Base-by-base conservation (phyloP, 352 stramenopile genomes). In the Globisporangium barbulae region DNA sequence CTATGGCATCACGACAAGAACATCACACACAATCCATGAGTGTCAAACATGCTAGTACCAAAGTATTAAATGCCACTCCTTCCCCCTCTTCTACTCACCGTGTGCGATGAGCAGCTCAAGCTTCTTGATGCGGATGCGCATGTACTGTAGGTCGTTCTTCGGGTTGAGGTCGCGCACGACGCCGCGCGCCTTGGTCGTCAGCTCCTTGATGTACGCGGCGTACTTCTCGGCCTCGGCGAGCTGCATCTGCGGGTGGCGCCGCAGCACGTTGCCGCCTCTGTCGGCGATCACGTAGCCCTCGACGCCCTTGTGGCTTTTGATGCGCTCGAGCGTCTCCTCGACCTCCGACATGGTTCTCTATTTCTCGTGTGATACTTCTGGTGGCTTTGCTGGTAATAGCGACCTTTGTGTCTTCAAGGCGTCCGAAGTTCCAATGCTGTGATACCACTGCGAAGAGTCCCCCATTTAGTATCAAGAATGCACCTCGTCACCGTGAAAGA, bases 221-320 rank as follows among this genome's bases (percentile, higher is more conserved):
- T 98, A 98, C 47, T 87, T 89, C 64, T 98, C 94, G 1, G 95
- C 93, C 39, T 93, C 81, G n/a, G 83, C 72, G 61, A 96, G 84
- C 37, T 88, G 69, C 91, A 98, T 98, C 55, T 88, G 83, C 28
- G 90, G 85, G 60, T 97, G 92, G 45, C 90, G 81, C 19, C 95
- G 81, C 48, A 98, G 71, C 37, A 98, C 89, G 31, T 85, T 83
- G 57, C 94, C 95, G 57, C 93, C 83, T 63, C 90, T 81, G 70
- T 98, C 92, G 45, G 89, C 95, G 73, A 98, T 98, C 61, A 98
- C 91, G 69, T 98, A 98, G 30, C 92, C 91, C 67, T 98, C 93
- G 6, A 98, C 91, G 41, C 94, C 95, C 64, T 96, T 90, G 75
- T 98, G 93, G 49, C 92, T 91, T 78, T 97, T 98, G 74, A 98